phyloP scores from a whole-genome alignment of 805 yeast species.

The Wickerhamomyces canadensis region DNA sequence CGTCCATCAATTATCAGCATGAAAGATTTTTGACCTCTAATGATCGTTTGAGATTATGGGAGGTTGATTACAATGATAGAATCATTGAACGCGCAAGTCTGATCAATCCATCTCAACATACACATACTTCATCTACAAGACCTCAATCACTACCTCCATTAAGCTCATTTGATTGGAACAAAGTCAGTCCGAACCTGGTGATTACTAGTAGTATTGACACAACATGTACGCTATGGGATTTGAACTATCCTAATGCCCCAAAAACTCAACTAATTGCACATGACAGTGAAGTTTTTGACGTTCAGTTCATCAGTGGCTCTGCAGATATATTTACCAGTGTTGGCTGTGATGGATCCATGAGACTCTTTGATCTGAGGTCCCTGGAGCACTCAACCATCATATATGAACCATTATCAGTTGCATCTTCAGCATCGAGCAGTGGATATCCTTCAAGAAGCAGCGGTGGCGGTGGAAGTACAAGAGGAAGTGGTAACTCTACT shows the following conservation, averaged over 20 bases:
- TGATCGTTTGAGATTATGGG: constrained; percentile 66
- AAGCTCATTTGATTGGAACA: constrained; percentile 92
- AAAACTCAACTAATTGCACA: constrained; percentile 95
- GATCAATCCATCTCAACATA: constrained; percentile 36
- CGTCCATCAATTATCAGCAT: constrained; percentile 19
- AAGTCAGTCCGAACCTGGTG: constrained; percentile 57
- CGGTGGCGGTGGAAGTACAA: constrained; percentile 5
- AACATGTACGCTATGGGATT: constrained; percentile 96
- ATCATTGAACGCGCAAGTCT: constrained; percentile 36
- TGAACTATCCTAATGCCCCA: constrained; percentile 56
- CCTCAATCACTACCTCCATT: constrained; percentile 64
- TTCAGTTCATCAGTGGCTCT: constrained; percentile 69
- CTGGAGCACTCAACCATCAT: constrained; percentile 92
- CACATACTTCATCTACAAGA: constrained; percentile 33
- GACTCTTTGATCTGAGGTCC: constrained; percentile 85
- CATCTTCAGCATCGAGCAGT: background rate
- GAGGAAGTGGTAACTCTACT: too few relatives aligned
- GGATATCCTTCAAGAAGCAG: background rate
- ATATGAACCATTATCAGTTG: constrained; percentile 60
- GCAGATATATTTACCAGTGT: constrained; percentile 83
- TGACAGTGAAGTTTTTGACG: constrained; percentile 93
- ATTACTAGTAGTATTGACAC: constrained; percentile 91
- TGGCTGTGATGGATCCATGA: constrained; percentile 91
- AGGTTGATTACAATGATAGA: constrained; percentile 32
- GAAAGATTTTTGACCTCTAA: constrained; percentile 62